Conservation (phyloP, 139 green algal species). For the Auxenochlorella pyrenoidosa region DNA sequence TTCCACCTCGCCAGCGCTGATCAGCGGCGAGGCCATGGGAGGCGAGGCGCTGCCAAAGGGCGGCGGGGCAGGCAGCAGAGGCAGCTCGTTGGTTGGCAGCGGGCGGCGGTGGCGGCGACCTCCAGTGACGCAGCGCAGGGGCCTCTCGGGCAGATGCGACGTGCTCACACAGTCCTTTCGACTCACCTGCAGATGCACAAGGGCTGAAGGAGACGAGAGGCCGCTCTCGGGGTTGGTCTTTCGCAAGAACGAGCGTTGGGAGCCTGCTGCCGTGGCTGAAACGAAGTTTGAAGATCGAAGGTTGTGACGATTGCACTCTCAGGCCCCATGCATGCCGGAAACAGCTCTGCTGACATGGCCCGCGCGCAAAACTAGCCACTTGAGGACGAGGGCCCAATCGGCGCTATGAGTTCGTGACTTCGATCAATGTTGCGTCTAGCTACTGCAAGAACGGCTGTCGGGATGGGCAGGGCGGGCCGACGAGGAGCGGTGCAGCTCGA, state of each 20-base stretch:
- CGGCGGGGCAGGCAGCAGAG: neutral
- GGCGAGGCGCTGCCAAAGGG: neutral
- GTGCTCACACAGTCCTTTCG: no score
- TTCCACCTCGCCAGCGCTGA: constrained; percentile 18
- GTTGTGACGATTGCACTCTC: neutral
- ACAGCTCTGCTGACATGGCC: no score
- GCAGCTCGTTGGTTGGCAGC: no score
- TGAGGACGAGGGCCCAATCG: neutral
- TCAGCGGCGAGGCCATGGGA: neutral
- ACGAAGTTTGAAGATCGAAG: no score
- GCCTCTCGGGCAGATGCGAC: no score
- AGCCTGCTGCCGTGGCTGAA: no score
- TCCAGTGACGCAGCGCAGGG: no score
- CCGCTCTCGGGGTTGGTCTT: no score
- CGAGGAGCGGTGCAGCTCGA: neutral
- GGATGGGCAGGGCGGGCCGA: constrained; percentile 7
- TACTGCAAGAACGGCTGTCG: neutral
- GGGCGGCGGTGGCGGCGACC: no score
- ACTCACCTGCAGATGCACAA: neutral
- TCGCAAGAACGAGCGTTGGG: no score
- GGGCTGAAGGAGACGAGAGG: neutral
- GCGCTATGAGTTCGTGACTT: neutral
- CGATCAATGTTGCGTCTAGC: neutral
- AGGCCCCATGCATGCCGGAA: neutral
- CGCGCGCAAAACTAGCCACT: no score